Percentiles rank a stretch among this genome's conserved stretches.
phyloP scores from a whole-genome alignment of 2,329 filamentous ascomycete genomes.

The Juglanconis sp. region DNA sequence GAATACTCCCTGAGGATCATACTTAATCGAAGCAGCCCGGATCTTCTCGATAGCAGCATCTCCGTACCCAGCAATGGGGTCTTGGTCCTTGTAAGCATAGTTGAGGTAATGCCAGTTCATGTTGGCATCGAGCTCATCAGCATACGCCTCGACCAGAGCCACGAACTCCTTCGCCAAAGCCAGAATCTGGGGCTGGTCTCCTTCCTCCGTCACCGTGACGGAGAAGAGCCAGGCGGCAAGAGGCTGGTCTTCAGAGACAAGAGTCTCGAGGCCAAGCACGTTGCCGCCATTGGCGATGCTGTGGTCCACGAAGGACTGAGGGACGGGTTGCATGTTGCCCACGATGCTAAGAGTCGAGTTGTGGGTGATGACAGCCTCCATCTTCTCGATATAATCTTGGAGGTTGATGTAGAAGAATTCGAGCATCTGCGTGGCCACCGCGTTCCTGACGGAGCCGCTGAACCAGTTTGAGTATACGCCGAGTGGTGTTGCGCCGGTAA shows the following conservation, averaged over 20 bases:
- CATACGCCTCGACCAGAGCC: constrained; percentile 24
- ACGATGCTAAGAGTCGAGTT: constrained; percentile 18
- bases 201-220: constrained; percentile 36
- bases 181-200: constrained; percentile 25
- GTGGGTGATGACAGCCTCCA: constrained; percentile 24
- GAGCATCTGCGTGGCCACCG: constrained; percentile 25
- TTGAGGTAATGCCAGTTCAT: constrained; percentile 40
- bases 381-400: constrained; percentile 25
- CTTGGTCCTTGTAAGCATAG: constrained; percentile 38
- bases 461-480: constrained; percentile 1
- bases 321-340: constrained; percentile 29
- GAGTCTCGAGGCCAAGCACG: constrained; percentile 29
- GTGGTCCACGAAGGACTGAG: constrained; percentile 25
- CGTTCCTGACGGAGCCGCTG: background rate
- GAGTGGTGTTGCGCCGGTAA: constrained; percentile 3
- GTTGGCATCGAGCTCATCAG: constrained; percentile 27
- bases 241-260: constrained; percentile 33
- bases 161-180: constrained; percentile 26
- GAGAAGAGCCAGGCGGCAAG: constrained; percentile 34
- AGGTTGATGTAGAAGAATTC: constrained; percentile 29
- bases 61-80: constrained; percentile 37
- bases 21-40: constrained; percentile 27
- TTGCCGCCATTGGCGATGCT: constrained; percentile 27
- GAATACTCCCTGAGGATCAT: constrained; percentile 33
- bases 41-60: constrained; percentile 31